Base-by-base conservation (phyloP, 2,329 filamentous ascomycete species). In the Didymella keratinophila region DNA sequence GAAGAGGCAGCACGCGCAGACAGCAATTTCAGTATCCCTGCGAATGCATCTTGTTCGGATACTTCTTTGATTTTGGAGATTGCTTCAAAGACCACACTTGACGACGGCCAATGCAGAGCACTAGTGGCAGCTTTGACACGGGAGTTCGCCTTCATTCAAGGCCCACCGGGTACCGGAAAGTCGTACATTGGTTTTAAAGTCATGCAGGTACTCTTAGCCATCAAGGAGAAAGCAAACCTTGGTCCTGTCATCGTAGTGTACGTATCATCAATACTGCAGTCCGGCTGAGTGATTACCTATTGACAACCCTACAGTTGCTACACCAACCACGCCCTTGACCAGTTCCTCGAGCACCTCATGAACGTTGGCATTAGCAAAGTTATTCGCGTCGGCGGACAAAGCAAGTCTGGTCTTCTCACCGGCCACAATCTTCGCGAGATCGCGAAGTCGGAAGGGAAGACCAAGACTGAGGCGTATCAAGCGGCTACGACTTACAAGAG, bases 111-210 rank as follows among this genome's bases (percentile, higher is more conserved):
- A 64, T 81, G 82, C 4, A 57, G 64, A 4, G 85, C 86, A 1
- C 71, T 90, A 0, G 62, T 88, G 0, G 75, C 81, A 18, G 80
- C 85, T 2, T 72, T 91, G 0, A 79, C 77, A 0, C 79, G 81
- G 1, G 80, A 81, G 32, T 71, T 89, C 9, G 83, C 86, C 1
- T 77, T 90, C 4, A 88, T 90, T 11, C 88, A 91, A 75, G 89
- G 89, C 0, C 89, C 89, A 0, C 89, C 89, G 0, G 89, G 89
- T 0, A 91, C 89, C 0, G 89, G 89, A 0, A 91, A 91, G 68
- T 84, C 80, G 4, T 90, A 83, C 62, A 80, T 83, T 0, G 88
- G 87, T 2, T 80, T 86, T 2, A 79, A 83, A 42, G 70, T 90
- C n/a, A 82, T 89, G 58, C 83, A 83, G 58, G 79, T 82, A 0